Percentiles rank a stretch among this genome's conserved stretches.
Evolutionary conservation across 2,329 filamentous ascomycete genomes (phyloP).

Genomic region (Phymatotrichopsis omnivora): DNA sequence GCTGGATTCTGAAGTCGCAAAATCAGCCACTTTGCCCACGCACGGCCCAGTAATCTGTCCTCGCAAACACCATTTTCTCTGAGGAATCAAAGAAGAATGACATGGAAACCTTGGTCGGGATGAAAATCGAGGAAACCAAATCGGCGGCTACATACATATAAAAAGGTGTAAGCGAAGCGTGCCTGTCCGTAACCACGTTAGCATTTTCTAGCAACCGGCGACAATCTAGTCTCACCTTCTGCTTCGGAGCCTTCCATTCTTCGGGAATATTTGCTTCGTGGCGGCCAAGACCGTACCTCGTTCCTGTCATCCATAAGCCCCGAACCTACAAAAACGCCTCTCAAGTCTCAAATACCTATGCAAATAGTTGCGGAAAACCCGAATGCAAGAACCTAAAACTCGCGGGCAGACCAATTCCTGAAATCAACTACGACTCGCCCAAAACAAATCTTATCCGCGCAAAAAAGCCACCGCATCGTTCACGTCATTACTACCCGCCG

Average conservation of each 20-base stretch:
- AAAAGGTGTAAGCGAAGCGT: constrained; percentile 42
- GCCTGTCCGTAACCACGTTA: constrained; percentile 32
- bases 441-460: background rate
- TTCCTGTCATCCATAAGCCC: constrained; percentile 15
- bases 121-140: background rate
- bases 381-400: constrained; percentile 40
- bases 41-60: constrained; percentile 10
- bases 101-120: no score
- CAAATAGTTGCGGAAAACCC: constrained; percentile 35
- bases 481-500: background rate
- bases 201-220: background rate
- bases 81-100: no score
- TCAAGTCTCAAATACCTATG: constrained; percentile 38
- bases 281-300: constrained; percentile 1
- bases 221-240: background rate
- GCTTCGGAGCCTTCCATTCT: background rate
- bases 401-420: constrained; percentile 31
- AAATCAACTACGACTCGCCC: constrained; percentile 3
- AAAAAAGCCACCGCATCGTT: background rate
- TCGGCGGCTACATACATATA: constrained; percentile 22
- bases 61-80: no score
- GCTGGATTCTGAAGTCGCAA: constrained; percentile 59
- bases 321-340: constrained; percentile 35
- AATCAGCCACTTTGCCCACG: constrained; percentile 22
- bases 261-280: background rate